Base-by-base conservation (phyloP, 2,329 filamentous ascomycete genomes). In the Microdochium nivale region DNA sequence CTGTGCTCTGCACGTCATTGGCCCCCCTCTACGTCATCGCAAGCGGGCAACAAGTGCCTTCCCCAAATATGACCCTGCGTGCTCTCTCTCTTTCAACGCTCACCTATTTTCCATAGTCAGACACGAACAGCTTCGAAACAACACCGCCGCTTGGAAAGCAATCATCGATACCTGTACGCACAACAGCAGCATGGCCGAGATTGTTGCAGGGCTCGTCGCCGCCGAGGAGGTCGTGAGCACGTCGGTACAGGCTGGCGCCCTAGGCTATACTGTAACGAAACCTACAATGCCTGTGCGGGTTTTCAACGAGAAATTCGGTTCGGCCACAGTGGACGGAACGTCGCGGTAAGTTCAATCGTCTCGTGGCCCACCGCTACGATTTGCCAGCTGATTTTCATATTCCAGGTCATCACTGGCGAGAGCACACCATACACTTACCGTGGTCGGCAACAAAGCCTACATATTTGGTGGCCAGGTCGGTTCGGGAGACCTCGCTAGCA, bases 381-480 rank as follows among this genome's bases (percentile, higher is more conserved):
- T 21, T 9, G 7, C 3, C 11, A 14, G 47, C 47, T 54, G 37
- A 53, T 47, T n/a, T 27, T n/a, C 8, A 5, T 14, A 5, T 4
- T 2, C 3, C 47, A 69, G 65, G 23, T 59, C 63, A 24, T 65
- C 65, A 4, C 67, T 83, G 11, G 68, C 70, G 7, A 70, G 78
- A 51, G 70, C 72, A 9, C 63, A 73, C 46, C 78, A 82, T 61
- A 76, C 75, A 2, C 58, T 81, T 48, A 78, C 75, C 3, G 64
- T 79, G 47, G 68, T 82, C 55, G 74, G 73, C 53, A 71, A 74
- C 50, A 74, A 75, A 55, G 77, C 77, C 27, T 80, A 80, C 59
- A 73, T 81, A 50, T 80, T 80, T 55, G 78, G 78, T 7, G 78
- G 78, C 50, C 68, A 73, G 58, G 63, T 57, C 1, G 59, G 62